Percentiles rank a stretch among this genome's conserved stretches.
Evolutionary conservation across 2,329 filamentous ascomycete species (phyloP).

Genomic region (Ceratocystis alfenasii): DNA sequence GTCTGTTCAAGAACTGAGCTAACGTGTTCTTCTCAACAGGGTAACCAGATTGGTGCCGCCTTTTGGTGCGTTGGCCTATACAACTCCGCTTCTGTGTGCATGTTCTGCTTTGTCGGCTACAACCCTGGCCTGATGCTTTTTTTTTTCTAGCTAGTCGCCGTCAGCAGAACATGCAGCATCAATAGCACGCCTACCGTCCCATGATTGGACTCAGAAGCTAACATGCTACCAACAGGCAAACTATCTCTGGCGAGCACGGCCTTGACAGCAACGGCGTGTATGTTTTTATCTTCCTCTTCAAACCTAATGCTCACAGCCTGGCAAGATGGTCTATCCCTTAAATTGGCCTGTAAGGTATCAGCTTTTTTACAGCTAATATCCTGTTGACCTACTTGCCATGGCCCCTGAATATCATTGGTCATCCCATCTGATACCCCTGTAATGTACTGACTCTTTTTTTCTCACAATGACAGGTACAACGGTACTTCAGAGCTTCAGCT

Average conservation of each 20-base stretch:
- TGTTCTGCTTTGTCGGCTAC: background rate
- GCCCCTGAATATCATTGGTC: constrained; percentile 16
- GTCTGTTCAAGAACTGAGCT: constrained; percentile 25
- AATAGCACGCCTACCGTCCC: background rate
- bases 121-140: background rate
- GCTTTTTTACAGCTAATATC: background rate
- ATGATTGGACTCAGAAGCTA: constrained; percentile 26
- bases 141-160: background rate
- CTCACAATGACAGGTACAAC: constrained; percentile 58
- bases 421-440: constrained; percentile 1
- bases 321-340: background rate
- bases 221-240: constrained; percentile 47
- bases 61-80: constrained; percentile 61
- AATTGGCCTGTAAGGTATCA: background rate
- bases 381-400: background rate
- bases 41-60: constrained; percentile 99
- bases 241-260: constrained; percentile 82
- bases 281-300: constrained; percentile 32
- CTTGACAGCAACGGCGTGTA: constrained; percentile 95
- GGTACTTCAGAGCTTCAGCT: constrained; percentile 97
- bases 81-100: background rate
- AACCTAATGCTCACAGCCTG: background rate
- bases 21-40: constrained; percentile 44
- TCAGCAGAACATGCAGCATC: background rate
- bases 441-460: background rate